Conservation (phyloP, 495 filamentous ascomycete species). For the Cryomyces minteri region DNA sequence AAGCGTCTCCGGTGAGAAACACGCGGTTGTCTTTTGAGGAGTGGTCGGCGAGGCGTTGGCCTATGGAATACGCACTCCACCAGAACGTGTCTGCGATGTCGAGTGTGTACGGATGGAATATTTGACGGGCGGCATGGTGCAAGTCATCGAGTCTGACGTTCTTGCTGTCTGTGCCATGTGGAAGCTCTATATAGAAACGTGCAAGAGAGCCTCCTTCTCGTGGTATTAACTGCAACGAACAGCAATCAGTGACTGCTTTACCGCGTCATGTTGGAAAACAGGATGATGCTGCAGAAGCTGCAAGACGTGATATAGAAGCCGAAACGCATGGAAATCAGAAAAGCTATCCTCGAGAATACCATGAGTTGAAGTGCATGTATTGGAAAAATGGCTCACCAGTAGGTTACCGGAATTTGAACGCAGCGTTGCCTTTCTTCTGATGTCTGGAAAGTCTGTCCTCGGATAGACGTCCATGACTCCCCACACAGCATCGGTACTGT, state of each 20-base stretch:
- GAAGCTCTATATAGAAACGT: constrained; percentile 45
- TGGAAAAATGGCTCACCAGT: no score
- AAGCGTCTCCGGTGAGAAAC: constrained; percentile 40
- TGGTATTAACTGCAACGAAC: no score
- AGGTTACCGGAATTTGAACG: constrained; percentile 34
- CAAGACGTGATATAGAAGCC: no score
- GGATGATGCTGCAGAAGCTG: no score
- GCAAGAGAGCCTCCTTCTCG: constrained; percentile 42
- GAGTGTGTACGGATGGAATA: constrained; percentile 36
- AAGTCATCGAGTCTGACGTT: constrained; percentile 32
- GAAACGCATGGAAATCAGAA: no score
- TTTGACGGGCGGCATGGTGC: constrained; percentile 35
- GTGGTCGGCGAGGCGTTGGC: constrained; percentile 36
- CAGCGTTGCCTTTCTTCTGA: constrained; percentile 39
- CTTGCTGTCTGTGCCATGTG: constrained; percentile 28
- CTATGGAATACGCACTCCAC: constrained; percentile 43
- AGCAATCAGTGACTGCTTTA: no score
- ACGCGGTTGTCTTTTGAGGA: constrained; percentile 34
- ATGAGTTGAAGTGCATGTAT: no score
- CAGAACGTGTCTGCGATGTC: constrained; percentile 32
- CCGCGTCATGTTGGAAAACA: no score
- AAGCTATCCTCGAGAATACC: no score
- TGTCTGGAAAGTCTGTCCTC: constrained; percentile 57
- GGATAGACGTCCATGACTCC: constrained; percentile 74
- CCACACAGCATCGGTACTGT: constrained; percentile 56